Evolutionary conservation across 2,329 filamentous ascomycete genomes (phyloP).

Genomic region (Fusarium tuaranense): DNA sequence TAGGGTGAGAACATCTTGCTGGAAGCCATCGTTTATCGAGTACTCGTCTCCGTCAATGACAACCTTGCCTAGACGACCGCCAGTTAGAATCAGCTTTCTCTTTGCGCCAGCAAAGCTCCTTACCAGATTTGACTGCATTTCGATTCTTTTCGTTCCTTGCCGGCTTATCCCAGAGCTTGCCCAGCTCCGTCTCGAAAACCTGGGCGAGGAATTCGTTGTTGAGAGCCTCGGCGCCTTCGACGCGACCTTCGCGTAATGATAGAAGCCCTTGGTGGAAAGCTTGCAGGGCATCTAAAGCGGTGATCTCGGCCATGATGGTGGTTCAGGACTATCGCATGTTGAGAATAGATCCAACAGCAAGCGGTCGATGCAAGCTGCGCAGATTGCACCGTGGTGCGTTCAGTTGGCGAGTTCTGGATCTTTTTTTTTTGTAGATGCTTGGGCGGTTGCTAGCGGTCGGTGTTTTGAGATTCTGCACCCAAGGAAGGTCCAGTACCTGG

Average conservation of each 20-base stretch:
- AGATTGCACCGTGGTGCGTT: conserved; percentile 40
- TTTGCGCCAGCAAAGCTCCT: conserved; percentile 35
- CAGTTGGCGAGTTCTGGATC: conserved; percentile 35
- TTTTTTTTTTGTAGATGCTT: conserved; percentile 38
- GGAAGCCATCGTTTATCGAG: conserved; percentile 86
- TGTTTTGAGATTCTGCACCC: conserved; percentile 47
- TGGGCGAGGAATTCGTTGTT: conserved; percentile 77
- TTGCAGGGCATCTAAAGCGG: conserved; percentile 81
- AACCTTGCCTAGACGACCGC: conserved; percentile 74
- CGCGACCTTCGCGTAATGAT: conserved; percentile 77
- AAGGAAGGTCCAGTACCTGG: background rate
- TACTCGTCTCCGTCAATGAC: conserved; percentile 79
- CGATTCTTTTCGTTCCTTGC: conserved; percentile 81
- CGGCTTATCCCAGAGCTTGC: conserved; percentile 79
- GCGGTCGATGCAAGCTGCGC: conserved; percentile 34
- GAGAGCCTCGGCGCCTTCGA: conserved; percentile 71
- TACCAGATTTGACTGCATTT: conserved; percentile 76
- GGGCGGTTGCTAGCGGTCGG: conserved; percentile 34
- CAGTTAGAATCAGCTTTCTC: conserved; percentile 28
- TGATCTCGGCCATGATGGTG: conserved; percentile 76
- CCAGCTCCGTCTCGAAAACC: conserved; percentile 78
- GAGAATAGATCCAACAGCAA: conserved; percentile 37
- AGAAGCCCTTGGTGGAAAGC: conserved; percentile 88
- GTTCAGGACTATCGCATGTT: conserved; percentile 61
- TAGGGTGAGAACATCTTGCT: conserved; percentile 82